Base-by-base conservation (phyloP, 305 asterid species). In the Rubia tinctorum region DNA sequence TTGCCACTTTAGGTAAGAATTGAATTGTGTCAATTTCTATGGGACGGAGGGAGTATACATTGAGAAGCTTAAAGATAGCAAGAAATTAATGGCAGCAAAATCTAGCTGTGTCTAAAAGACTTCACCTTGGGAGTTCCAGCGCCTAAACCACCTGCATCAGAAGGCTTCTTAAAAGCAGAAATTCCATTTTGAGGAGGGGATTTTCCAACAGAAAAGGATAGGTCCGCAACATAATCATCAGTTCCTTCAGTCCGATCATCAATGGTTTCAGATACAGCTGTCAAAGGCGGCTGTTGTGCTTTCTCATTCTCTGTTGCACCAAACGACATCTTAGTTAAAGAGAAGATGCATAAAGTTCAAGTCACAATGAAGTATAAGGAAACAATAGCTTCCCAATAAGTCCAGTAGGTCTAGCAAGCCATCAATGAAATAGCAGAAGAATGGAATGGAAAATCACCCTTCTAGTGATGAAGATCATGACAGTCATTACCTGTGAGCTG, bases 111-210 rank as follows among this genome's bases (percentile, higher is more conserved):
- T 17, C 27, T 39, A 22, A 72, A 55, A 55, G 4, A 69, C 78
- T 82, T 64, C 70, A 95, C 99, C 97, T 92, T 92, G 72, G 99
- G 99, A 68, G 90, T 84, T 81, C 99, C 99, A 82, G 88, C 96
- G 71, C 99, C 99, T 55, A 95, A 91, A 71, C 92, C 99, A 17
- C 88, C 91, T 78, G 90, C 80, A 77, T 90, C 95, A 77, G 84
- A 72, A 42, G 84, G 80, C 81, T 79, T 82, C 84, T 82, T 88
- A 62, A 66, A 23, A 79, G 79, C 86, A 78, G 90, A 71, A 77
- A 82, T 77, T 69, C 89, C 93, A 82, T 83, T 88, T 75, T 78
- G 89, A 7, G 81, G 85, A 82, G 98, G 97, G 4, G 94, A 89
- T 82, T 92, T 95, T 49, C 97, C 98, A 76, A 95, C 87, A 72